Evolutionary conservation across 2,329 filamentous ascomycete species (phyloP), one percentile per base, ranked within the genome.

Genomic region (Hypomyces perniciosus): DNA sequence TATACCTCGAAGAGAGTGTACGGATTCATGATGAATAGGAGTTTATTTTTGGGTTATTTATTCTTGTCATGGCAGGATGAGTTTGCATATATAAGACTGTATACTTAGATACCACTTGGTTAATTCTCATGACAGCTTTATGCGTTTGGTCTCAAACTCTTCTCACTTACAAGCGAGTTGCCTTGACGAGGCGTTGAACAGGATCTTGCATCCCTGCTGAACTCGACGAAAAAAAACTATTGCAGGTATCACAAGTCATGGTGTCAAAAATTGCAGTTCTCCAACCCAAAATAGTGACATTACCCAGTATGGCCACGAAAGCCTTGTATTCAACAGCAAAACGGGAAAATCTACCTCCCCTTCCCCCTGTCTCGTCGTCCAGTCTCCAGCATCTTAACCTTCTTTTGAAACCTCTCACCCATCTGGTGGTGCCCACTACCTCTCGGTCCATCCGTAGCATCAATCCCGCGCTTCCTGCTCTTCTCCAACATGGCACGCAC

Each of bases 401-500:
- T 80, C 72, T 88, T 88, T 61, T 83, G 83, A 65, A 87, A 90
- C 39, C 79, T 77, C 52, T 90, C 86, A 27, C 91, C 91, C 62
- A 90, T 82, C 52, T 81, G 79, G 6, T 75, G 71, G 44, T 64
- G 68, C 33, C 78, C 85, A 64, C 81, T 84, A 29, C 79, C 81
- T 52, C 85, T 79, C 6, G 81, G 83, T 0, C 87, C 84, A 68
- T 95, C 90, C 20, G 66, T 65, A 0, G 77, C 79, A 28, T 91
- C 86, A 26, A 80, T 74, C 28, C 79, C 79, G 59, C 91, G 80
- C 78, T 96, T 96, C 56, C 91, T 79, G 66, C 90, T 95, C 77
- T 86, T 91, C 63, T 95, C 91, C 58, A 91, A 68, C 58, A 89
- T 64, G 0, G 80, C 79, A 57, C 75, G 77, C 9, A 80, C 80